Evolutionary conservation across 768 basidiomycete species (phyloP), one percentile per base, ranked within the genome.

Genomic region (Sarcodon aspratus): DNA sequence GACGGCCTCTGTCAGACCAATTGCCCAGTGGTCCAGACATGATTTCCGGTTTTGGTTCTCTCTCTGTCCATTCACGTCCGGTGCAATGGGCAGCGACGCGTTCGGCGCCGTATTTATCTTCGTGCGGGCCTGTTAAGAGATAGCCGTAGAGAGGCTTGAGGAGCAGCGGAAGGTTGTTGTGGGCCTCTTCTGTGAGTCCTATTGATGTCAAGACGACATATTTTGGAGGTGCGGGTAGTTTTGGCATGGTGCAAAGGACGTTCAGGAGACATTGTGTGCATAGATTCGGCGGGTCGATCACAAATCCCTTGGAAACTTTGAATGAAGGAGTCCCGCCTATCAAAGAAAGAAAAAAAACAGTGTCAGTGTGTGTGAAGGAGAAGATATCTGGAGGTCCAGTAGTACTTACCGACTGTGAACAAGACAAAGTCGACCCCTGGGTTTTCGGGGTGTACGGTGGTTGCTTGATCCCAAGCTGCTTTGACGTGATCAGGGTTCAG

Each of bases 91-190:
- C 62, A 5, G 76, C 45, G 2, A 73, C 59, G 31, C 74, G 66
- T 61, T 88, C 85, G 33, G 65, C 61, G 7, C 76, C 81, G 42
- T 76, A 38, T 61, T 86, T 87, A 61, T 86, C 83, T 31, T 57
- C 66, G 57, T 80, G 80, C 5, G 79, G 75, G 1, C 33, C 50
- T 5, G 59, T 37, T 38, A 82, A 61, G 27, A 76, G 44, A 52
- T 64, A 69, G 4, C 57, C 51, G 59, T 82, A 83, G 0, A 85
- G 0, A 0, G 70, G 69, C 52, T 71, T 74, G 33, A 80, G 54
- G 3, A 63, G 58, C 32, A 74, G 42, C 0, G 83, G 82, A 0
- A 83, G 63, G 3, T 59, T 53, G 0, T 59, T 52, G 51, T 74
- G 73, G 5, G 78, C 70, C 8, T 61, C 47, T 6, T 61, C 66